Base-by-base conservation (phyloP, 805 yeast species). In the Cyberlindnera amylophila region DNA sequence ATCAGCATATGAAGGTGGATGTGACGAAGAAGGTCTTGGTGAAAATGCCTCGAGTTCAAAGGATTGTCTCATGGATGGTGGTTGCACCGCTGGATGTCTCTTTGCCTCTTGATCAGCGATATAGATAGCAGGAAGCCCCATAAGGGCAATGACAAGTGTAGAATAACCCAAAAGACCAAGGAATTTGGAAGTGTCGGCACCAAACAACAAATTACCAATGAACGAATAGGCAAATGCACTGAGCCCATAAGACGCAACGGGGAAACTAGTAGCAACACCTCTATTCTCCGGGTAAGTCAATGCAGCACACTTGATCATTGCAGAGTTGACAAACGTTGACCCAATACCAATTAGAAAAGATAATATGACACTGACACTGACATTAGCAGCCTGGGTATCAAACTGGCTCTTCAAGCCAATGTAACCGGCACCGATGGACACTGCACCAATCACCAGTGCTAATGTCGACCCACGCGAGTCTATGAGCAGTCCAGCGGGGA, bases 201-300 rank as follows among this genome's bases (percentile, higher is more conserved):
- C 75, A 46, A 64, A 78, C 43, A 78, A 66, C 13, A 67, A 49
- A 10, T 76, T 63, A 2, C 81, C 82, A 17, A 79, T 52, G 1
- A 73, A 66, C 1, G 89, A 81, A 56, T 75, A 81, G 38, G 81
- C 70, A 53, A 82, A 71, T 4, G 93, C 93, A 57, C 85, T 77
- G 13, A 82, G 69, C 0, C 95, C 95, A 59, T 81, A 83, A 34
- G 83, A 73, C 1, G 90, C 81, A 59, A 84, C 70, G 3, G 91
- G 89, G 34, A 84, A 67, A 0, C 88, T 77, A 0, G 93, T 81
- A 4, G 93, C 90, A 9, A 83, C 68, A 2, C 93, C 95, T 41
- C 86, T 63, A 30, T 74, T 66, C 33, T 74, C 68, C 0, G 95
- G 91, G 55, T 79, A 82, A 35, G 74, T 70, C 32, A 82, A 66